These are phyloP conservation scores for Ettlia oleoabundans DNA, from an alignment of 139 green algal species.

Conservation along the genomic window DNA sequence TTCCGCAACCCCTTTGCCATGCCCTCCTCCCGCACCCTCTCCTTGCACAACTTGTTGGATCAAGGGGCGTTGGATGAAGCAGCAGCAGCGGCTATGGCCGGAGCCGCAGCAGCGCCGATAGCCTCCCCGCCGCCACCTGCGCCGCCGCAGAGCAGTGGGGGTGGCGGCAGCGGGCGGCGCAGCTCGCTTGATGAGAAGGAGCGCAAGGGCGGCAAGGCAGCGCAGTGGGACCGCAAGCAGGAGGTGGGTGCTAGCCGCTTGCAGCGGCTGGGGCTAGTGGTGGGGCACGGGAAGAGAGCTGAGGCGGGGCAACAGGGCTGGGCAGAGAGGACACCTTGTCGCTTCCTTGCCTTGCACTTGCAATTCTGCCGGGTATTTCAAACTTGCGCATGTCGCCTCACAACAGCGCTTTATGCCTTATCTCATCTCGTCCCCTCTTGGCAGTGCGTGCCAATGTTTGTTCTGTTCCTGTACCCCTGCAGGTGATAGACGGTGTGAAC, in stretches of 20 bases:
- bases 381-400: no score
- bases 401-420: no score
- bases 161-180: constrained; percentile 12
- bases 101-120: not conserved
- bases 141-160: not conserved
- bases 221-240: constrained; percentile 67
- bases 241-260: constrained; percentile 6
- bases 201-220: not conserved
- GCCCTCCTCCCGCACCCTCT: constrained; percentile 61
- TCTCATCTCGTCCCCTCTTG: no score
- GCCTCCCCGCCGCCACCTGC: not conserved
- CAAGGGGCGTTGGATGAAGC: constrained; percentile 62
- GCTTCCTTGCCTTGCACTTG: no score
- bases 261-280: no score
- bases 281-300: no score
- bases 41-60: constrained; percentile 85
- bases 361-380: no score
- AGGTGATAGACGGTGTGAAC: constrained; percentile 93
- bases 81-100: not conserved
- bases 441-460: no score
- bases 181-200: constrained; percentile 9
- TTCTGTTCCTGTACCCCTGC: no score
- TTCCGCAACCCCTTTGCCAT: constrained; percentile 29
- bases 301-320: no score
- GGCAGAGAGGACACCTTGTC: not conserved